Evolutionary conservation across 768 basidiomycete species (phyloP).

Genomic region (Inosperma sp.): DNA sequence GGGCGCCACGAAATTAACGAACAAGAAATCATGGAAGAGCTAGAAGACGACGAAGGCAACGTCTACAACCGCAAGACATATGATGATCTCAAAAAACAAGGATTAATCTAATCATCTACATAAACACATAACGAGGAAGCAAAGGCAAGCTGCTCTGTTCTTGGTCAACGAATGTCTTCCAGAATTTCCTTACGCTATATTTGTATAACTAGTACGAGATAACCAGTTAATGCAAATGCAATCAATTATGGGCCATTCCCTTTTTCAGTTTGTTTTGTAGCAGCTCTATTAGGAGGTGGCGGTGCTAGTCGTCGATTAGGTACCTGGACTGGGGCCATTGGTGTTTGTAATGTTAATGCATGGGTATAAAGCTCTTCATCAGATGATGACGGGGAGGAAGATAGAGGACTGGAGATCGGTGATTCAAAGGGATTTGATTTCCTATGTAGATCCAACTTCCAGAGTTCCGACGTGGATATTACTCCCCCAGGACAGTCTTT

Average conservation of each 20-base stretch:
- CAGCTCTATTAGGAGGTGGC: constrained; percentile 29
- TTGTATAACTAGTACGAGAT: constrained; percentile 12
- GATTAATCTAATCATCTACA: constrained; percentile 60
- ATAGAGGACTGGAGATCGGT: constrained; percentile 55
- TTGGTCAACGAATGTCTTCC: constrained; percentile 5
- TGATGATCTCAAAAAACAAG: constrained; percentile 94
- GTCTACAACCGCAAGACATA: constrained; percentile 99
- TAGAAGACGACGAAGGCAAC: constrained; percentile 98
- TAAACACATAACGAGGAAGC: too few species aligned
- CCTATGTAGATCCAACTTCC: constrained; percentile 28
- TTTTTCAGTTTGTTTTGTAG: constrained; percentile 11
- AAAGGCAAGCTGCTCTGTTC: too few species aligned
- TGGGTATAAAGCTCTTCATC: constrained; percentile 82
- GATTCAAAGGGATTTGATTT: constrained; percentile 73
- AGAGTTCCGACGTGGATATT: constrained; percentile 40
- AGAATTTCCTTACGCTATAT: too few species aligned
- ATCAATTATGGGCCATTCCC: constrained; percentile 7
- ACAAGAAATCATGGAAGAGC: constrained; percentile 94
- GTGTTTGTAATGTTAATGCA: constrained; percentile 64
- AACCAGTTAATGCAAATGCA: constrained; percentile 7
- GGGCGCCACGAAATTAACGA: constrained; percentile 92
- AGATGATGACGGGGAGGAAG: constrained; percentile 75
- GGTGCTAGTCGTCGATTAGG: constrained; percentile 37
- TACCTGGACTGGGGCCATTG: constrained; percentile 58
- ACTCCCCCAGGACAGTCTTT: constrained; percentile 58